Conservation (phyloP, 2,329 filamentous ascomycete species). For the Botrytis pseudocinerea region DNA sequence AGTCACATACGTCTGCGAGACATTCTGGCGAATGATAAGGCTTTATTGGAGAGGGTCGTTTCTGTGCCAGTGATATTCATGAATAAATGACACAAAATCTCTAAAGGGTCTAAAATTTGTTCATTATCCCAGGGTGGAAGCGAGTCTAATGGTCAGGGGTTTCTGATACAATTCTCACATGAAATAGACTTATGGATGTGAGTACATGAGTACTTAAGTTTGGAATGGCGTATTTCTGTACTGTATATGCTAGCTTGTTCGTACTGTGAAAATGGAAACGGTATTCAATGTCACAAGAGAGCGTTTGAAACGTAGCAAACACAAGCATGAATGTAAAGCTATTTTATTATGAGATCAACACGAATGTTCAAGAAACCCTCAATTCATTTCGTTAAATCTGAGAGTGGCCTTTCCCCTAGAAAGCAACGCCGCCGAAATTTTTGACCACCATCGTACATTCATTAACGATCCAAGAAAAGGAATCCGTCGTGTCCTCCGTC, state of each 20-base stretch:
- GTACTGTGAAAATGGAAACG: rapidly evolving
- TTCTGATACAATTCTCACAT: background rate
- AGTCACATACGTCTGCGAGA: background rate
- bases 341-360: background rate
- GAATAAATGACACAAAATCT: background rate
- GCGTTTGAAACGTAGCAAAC: background rate
- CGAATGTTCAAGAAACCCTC: rapidly evolving
- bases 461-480: background rate
- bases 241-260: background rate
- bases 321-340: background rate
- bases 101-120: background rate
- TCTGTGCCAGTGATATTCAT: background rate
- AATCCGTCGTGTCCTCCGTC: too few relatives aligned
- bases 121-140: background rate
- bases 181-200: background rate
- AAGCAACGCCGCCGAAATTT: background rate
- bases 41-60: background rate
- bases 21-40: background rate
- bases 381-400: background rate
- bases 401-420: background rate
- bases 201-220: too few relatives aligned
- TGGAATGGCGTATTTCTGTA: too few relatives aligned
- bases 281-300: background rate
- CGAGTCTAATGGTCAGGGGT: background rate
- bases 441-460: background rate